Percentiles rank a stretch among this genome's conserved stretches.
These are phyloP conservation scores for Termitomyces sp. DNA, from an alignment of 768 basidiomycete genomes.

Conservation along the genomic window DNA sequence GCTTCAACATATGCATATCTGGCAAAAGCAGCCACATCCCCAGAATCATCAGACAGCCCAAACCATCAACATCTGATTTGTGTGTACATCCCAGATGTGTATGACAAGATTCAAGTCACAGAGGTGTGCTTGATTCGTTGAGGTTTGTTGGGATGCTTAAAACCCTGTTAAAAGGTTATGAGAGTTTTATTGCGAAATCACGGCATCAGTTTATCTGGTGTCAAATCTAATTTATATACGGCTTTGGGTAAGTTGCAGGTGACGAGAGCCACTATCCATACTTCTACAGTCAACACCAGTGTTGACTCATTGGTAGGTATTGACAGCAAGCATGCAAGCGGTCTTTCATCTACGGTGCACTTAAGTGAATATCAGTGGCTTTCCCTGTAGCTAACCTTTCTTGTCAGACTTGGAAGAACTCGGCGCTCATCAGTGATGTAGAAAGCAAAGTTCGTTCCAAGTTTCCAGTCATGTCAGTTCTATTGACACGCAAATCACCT, in stretches of 20 bases:
- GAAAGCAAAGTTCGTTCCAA: conserved; percentile 51
- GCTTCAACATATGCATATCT: conserved; percentile 47
- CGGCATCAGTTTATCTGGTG: conserved; percentile 58
- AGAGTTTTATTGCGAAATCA: conserved; percentile 59
- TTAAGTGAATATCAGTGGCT: background rate
- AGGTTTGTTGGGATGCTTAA: background rate
- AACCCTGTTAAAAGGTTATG: conserved; percentile 47
- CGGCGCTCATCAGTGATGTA: conserved; percentile 47
- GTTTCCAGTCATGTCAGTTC: background rate
- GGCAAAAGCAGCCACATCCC: conserved; percentile 65
- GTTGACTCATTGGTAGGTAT: conserved; percentile 34
- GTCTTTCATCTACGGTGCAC: conserved; percentile 60
- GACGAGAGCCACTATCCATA: too few relatives aligned
- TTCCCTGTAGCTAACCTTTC: background rate
- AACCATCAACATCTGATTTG: conserved; percentile 64
- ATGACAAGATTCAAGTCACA: conserved; percentile 53
- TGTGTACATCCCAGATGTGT: conserved; percentile 67
- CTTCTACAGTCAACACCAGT: background rate
- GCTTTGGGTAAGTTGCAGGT: conserved; percentile 34
- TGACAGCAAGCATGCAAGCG: conserved; percentile 74
- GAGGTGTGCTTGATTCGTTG: conserved; percentile 29
- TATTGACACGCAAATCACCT: background rate
- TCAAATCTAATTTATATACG: conserved; percentile 71
- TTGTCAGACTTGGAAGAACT: conserved; percentile 62
- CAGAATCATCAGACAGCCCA: conserved; percentile 32